Evolutionary conservation across 441 rosid species (phyloP), one percentile per base, ranked within the genome.

Genomic region (Adansonia gregorii): DNA sequence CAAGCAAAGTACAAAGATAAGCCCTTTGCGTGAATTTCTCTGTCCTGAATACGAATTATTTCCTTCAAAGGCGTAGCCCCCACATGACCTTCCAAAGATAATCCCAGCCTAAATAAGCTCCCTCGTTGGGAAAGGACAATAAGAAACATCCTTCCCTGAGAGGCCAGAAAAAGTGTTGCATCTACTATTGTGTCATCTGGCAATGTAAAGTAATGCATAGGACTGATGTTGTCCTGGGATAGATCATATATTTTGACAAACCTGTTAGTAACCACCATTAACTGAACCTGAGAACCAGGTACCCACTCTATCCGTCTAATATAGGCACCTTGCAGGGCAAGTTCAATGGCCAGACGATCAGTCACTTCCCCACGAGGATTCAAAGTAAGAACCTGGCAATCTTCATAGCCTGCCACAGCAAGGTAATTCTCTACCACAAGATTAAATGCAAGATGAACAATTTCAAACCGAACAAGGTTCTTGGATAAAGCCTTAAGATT

Each of bases 381-480:
- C 78, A 95, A 75, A 78, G 97, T 89, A 76, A 95, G 98, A 56
- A 97, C 94, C 85, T 95, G 99, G 76, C 99, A 97, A 85, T 95
- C 99, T 87, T 95, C 99, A 86, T 90, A 97, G 73, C 99, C 99
- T 66, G 99, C 95, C 48, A 97, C 98, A 83, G 98, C 98, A 82
- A 97, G 99, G 83, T 94, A 92, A 86, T 92, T 97, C 88, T 97
- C 99, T 48, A 91, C 95, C 59, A 89, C 84, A 52, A 91, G 80
- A 87, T 92, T 97, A 79, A 97, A 97, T 73, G 86, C 76, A 82
- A 97, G 97, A 86, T 93, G 95, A 72, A 97, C 98, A 83, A 97
- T 94, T 87, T 95, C 99, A 87, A 97, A 97, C 82, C 99, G 98
- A 83, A 93, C 93, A 70, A 92, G 85, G 87, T 97, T 97, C 88